Conservation (phyloP, 106 monocot species). For the Xerophyta viscosa region DNA sequence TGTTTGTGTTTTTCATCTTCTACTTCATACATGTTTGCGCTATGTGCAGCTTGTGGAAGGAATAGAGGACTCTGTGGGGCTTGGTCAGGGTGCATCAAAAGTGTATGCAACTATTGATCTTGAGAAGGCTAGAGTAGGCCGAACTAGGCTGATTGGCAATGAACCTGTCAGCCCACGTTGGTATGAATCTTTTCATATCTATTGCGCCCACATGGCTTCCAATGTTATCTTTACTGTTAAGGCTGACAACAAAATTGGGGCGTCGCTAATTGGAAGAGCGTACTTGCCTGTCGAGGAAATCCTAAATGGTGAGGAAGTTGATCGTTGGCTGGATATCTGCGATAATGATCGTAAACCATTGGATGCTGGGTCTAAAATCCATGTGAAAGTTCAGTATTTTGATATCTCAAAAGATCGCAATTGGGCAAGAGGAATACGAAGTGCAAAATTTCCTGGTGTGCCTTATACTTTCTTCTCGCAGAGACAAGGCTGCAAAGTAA, state of each 20-base stretch:
- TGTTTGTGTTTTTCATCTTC: not conserved
- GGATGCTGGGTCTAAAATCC: conserved; percentile 42
- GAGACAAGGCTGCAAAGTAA: conserved; percentile 54
- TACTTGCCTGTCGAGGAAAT: conserved; percentile 54
- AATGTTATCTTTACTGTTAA: conserved; percentile 61
- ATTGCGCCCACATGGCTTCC: conserved; percentile 55
- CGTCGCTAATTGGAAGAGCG: conserved; percentile 50
- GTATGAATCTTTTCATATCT: conserved; percentile 74
- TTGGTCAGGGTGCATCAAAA: conserved; percentile 22
- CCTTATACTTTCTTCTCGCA: conserved; percentile 70
- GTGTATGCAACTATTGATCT: conserved; percentile 67
- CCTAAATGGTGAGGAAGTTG: conserved; percentile 36
- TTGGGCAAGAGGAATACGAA: conserved; percentile 44
- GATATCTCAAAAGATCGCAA: conserved; percentile 40
- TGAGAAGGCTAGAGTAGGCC: conserved; percentile 68
- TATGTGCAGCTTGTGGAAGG: conserved; percentile 41
- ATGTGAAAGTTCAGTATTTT: conserved; percentile 57
- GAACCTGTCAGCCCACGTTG: conserved; percentile 54
- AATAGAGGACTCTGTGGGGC: conserved; percentile 31
- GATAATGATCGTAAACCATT: conserved; percentile 33
- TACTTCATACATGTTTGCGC: not conserved
- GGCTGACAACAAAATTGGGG: conserved; percentile 40
- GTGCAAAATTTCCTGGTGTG: conserved; percentile 52
- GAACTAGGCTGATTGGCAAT: conserved; percentile 42
- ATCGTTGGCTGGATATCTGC: conserved; percentile 57